Evolutionary conservation across 345 rosid genomes (phyloP).

Genomic region (Citrus glauca): DNA sequence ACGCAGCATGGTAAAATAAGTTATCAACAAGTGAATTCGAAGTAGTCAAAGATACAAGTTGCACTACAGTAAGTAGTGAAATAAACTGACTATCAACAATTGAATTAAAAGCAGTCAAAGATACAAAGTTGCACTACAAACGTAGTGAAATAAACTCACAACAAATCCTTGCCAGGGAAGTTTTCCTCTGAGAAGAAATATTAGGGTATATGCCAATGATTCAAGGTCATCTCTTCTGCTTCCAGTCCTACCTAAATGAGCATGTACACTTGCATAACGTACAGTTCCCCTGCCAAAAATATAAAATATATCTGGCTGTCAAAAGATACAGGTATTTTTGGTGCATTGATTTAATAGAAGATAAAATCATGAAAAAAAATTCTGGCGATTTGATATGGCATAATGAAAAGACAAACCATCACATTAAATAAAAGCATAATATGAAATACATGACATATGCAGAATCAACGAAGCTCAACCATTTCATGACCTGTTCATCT

Average conservation of each 20-base stretch:
- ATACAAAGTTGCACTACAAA: slow-evolving; percentile 6
- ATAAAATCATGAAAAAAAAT: not conserved
- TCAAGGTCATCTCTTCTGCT: slow-evolving; percentile 62
- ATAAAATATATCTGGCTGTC: not conserved
- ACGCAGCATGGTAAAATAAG: not conserved
- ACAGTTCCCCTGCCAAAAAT: slow-evolving; percentile 48
- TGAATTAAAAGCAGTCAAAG: not conserved
- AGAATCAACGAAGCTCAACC: not conserved
- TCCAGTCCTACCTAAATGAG: slow-evolving; percentile 57
- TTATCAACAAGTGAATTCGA: not conserved
- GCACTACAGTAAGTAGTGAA: not conserved
- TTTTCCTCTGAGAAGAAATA: slow-evolving; percentile 48
- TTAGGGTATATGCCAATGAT: slow-evolving; percentile 55
- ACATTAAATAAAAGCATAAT: not conserved
- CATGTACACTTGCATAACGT: slow-evolving; percentile 62
- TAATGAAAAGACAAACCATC: not conserved
- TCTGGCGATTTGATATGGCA: not conserved
- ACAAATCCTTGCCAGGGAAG: slow-evolving; percentile 63
- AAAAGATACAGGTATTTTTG: not conserved
- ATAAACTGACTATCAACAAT: not conserved
- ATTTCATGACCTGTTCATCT: slow-evolving; percentile 1
- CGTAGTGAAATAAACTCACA: slow-evolving; percentile 28
- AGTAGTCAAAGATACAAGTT: slow-evolving; percentile 1
- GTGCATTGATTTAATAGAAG: not conserved
- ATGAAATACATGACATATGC: not conserved